phyloP scores from a whole-genome alignment of 345 rosid species.

The Populus pruinosa region DNA sequence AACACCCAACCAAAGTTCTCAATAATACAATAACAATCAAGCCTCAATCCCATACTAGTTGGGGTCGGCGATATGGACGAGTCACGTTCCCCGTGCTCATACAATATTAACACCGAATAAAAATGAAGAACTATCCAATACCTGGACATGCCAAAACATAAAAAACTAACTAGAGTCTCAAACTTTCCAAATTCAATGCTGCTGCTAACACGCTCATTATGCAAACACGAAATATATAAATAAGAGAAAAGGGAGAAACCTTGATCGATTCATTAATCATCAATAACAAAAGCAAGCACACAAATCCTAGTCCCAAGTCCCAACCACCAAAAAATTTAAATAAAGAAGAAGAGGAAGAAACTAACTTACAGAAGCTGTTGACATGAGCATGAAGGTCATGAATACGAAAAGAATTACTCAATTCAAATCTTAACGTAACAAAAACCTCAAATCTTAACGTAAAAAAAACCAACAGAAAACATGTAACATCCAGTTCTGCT shows the following conservation, averaged over 20 bases:
- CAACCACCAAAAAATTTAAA: conserved; percentile 9
- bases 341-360: neutral
- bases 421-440: neutral
- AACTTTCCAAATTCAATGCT: conserved; percentile 1
- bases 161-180: neutral
- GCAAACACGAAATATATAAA: neutral
- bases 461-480: neutral
- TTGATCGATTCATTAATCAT: conserved; percentile 22
- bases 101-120: neutral
- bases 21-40: neutral
- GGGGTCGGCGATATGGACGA: neutral
- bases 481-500: neutral
- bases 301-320: conserved; percentile 12
- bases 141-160: neutral
- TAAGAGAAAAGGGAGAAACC: neutral
- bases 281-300: conserved; percentile 12
- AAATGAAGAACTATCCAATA: neutral
- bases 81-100: neutral
- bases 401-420: neutral
- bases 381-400: neutral
- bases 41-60: neutral
- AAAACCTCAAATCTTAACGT: neutral
- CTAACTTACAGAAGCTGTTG: conserved; percentile 18
- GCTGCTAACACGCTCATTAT: neutral
- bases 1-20: neutral